Percentiles rank a stretch among this genome's conserved stretches.
These are phyloP conservation scores for Ilyonectria destructans DNA, from an alignment of 2,329 filamentous ascomycete species.

Conservation along the genomic window DNA sequence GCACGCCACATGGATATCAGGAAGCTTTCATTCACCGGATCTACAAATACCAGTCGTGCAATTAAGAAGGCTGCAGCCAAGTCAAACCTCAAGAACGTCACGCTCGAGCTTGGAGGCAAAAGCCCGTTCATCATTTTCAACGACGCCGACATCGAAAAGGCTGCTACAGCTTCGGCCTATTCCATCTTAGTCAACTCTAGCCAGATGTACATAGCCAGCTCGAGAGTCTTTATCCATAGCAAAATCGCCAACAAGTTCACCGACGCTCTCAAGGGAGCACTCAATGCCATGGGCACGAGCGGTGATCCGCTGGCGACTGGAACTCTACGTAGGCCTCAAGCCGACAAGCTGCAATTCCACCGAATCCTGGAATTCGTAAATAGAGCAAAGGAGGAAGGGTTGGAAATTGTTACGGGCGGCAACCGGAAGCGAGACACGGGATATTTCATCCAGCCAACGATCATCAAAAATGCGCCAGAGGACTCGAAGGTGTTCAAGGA, in stretches of 20 bases:
- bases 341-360: background rate
- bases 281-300: background rate
- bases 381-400: background rate
- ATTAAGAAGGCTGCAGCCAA: conserved; percentile 70
- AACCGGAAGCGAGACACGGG: conserved; percentile 65
- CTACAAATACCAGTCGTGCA: background rate
- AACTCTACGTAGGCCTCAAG: background rate
- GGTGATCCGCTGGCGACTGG: background rate
- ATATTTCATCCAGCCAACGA: conserved; percentile 82
- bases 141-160: conserved; percentile 46
- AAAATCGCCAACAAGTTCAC: background rate
- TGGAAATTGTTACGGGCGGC: background rate
- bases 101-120: conserved; percentile 82
- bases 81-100: conserved; percentile 81
- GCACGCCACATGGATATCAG: conserved; percentile 11
- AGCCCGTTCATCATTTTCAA: conserved; percentile 80
- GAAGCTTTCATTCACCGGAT: conserved; percentile 63
- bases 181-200: conserved; percentile 10
- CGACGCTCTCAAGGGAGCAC: background rate
- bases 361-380: background rate
- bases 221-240: conserved; percentile 3
- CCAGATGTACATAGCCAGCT: background rate
- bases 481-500: conserved; percentile 79
- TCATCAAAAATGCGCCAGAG: conserved; percentile 69
- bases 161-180: background rate